Evolutionary conservation across 1,284 basidiomycete genomes (phyloP), one percentile per base, ranked within the genome.

Genomic region (Neonothopanus nambi): DNA sequence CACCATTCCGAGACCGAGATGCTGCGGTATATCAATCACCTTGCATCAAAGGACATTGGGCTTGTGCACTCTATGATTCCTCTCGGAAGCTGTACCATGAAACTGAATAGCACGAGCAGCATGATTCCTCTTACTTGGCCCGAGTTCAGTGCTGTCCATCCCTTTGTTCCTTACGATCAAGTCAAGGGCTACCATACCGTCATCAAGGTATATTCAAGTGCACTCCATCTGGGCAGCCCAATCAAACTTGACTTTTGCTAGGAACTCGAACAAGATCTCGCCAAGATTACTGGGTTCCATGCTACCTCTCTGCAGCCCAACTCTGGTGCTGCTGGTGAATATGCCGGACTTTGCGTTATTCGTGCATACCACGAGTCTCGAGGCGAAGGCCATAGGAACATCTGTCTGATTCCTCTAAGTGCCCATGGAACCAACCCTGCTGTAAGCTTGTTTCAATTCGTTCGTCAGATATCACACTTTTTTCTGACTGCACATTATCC

Each of bases 1-100:
- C 91, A 98, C 68, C 95, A 97, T 68, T 96, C 93, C 7, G 96
- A 99, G 77, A 98, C 96, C 1, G 93, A 98, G 76, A 93, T 99
- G 89, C 78, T 99, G 47, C 91, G 95, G 43, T 98, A 98, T 74
- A 93, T 99, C 68, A 86, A 94, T 74, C 87, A 93, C 62, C 82
- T 99, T 43, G 93, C 96, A 62, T 86, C 87, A 52, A 98, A 98
- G 76, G 96, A 99, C 69, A 83, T 98, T 53, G 92, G 93, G 28
- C 87, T 99, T 33, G 90, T 92, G 5, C 95, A 99, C 68, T 87
- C 93, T 37, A 98, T 98, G 94, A 98, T 98, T 64, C 91, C 97
- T 4, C 85, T 99, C 12, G 96, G 96, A 52, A 96, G 91, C 65
- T 95, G 93, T 70, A 95, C 93, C 9, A 97, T 96, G 94, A 95